phyloP scores from a whole-genome alignment of 2,329 filamentous ascomycete genomes.

The Hypoxylon sp. region DNA sequence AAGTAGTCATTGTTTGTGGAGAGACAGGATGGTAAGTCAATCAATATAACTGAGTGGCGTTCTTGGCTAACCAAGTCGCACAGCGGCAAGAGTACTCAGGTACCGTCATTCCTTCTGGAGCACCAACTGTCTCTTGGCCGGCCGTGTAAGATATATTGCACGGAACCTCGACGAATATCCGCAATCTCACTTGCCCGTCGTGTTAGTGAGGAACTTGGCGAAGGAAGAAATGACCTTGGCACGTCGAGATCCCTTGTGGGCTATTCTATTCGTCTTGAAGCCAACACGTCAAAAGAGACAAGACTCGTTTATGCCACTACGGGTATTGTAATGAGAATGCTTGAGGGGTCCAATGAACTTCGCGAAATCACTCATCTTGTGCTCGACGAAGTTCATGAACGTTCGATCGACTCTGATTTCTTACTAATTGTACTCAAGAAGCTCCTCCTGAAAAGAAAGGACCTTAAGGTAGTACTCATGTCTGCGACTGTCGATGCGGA shows the following conservation, averaged over 20 bases:
- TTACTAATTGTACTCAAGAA: conserved; percentile 91
- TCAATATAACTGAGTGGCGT: neutral
- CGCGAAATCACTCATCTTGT: conserved; percentile 93
- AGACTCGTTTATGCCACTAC: conserved; percentile 90
- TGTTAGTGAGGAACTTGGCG: conserved; percentile 95
- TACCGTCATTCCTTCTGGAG: conserved; percentile 94
- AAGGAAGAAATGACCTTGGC: conserved; percentile 84
- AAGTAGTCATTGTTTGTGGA: conserved; percentile 93
- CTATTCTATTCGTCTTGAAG: conserved; percentile 93
- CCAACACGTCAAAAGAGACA: conserved; percentile 85
- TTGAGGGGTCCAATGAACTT: conserved; percentile 89
- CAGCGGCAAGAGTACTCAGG: conserved; percentile 94
- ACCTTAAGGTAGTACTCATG: conserved; percentile 96
- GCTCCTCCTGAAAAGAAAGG: conserved; percentile 80
- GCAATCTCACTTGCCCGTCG: conserved; percentile 93
- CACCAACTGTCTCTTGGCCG: conserved; percentile 85
- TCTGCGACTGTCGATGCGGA: conserved; percentile 96
- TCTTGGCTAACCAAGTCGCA: conserved; percentile 39
- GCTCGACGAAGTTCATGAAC: conserved; percentile 97
- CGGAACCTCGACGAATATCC: conserved; percentile 94
- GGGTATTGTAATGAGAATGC: conserved; percentile 97
- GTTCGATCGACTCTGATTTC: conserved; percentile 97
- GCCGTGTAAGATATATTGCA: conserved; percentile 93
- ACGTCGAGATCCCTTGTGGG: conserved; percentile 88
- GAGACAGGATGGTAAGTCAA: conserved; percentile 84